Base-by-base conservation (phyloP, 768 basidiomycete species). In the Termitomyces sp. region DNA sequence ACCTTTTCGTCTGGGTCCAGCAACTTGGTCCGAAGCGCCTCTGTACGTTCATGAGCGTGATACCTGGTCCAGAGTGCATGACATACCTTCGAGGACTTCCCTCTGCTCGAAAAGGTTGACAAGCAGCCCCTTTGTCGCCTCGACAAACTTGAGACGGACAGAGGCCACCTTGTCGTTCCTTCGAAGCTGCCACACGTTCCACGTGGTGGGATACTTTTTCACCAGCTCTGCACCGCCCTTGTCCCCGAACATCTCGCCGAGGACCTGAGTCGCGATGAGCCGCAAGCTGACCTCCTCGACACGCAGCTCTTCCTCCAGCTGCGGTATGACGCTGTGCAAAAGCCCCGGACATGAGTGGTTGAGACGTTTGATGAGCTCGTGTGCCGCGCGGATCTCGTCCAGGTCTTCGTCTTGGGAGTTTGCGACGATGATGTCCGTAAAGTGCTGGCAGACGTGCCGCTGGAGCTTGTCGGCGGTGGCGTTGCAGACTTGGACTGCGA, bases 1-100 rank as follows among this genome's bases (percentile, higher is more conserved):
- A 99, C 87, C 66, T 86, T 91, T 58, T 98, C 97, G 61, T 98
- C 97, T 0, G 92, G 87, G 69, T 99, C 97, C 1, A 81, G 64
- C 5, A 96, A 72, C 65, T 95, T 95, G 15, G 72, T 66, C 24
- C 71, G 66, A 33, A 95, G 72, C 36, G 83, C 74, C 4, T 83
- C 90, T 89, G 60, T 15, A 56, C 33, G 44, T 7, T 7, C 20
- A 61, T 60, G 28, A 47, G 33, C 46, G 36, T 20, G 48, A 34
- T 36, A 36, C 26, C 24, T 5, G 26, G 31, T 8, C 3, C 29
- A 41, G 4, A 33, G n/a, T 18, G 44, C 10, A 42, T 33, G 20
- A 69, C 79, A 60, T 61, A 90, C 92, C 84, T 77, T 95, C 88
- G n/a, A 95, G 72, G 4, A 78, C 78, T 22, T 82, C 79, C 16